These are phyloP conservation scores for Tetracladium maxilliforme DNA, from an alignment of 2,329 filamentous ascomycete species.

Conservation along the genomic window DNA sequence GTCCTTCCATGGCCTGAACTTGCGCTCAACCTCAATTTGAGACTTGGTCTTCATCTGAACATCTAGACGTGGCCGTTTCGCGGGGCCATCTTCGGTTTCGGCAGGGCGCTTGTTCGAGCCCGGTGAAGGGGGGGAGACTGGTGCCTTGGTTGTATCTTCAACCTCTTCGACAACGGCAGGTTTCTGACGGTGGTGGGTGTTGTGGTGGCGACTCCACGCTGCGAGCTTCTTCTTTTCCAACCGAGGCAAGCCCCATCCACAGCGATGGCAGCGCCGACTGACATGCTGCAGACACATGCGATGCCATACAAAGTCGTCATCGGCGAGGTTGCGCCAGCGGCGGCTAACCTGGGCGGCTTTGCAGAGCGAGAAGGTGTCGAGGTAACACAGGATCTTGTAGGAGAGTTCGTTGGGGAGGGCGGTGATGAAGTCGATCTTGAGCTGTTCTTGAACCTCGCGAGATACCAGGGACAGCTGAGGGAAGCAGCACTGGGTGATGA, in stretches of 20 bases:
- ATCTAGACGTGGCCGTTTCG: constrained; percentile 3
- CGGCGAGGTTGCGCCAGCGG: constrained; percentile 78
- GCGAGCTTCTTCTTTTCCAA: constrained; percentile 78
- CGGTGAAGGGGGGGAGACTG: too few relatives aligned
- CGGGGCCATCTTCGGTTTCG: constrained; percentile 9
- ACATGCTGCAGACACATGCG: constrained; percentile 98
- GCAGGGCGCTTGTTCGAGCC: constrained; percentile 4
- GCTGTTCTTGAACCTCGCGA: constrained; percentile 78
- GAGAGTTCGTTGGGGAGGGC: constrained; percentile 82
- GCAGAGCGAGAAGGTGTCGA: constrained; percentile 89
- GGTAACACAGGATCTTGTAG: constrained; percentile 82
- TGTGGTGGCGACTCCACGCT: constrained; percentile 72
- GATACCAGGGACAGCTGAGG: constrained; percentile 91
- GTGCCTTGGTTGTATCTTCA: constrained; percentile 1
- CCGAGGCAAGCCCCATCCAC: constrained; percentile 85
- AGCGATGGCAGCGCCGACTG: constrained; percentile 84
- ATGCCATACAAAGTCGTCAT: constrained; percentile 96
- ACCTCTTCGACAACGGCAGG: background rate
- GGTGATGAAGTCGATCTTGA: constrained; percentile 92
- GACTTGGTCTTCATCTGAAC: constrained; percentile 11
- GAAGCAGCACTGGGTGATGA: constrained; percentile 94
- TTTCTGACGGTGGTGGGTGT: constrained; percentile 1
- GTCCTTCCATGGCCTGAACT: constrained; percentile 77
- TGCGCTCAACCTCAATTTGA: constrained; percentile 31
- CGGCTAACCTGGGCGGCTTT: constrained; percentile 90